Evolutionary conservation across 352 stramenopile genomes (phyloP).

Genomic region (Saprolegnia parasitica): DNA sequence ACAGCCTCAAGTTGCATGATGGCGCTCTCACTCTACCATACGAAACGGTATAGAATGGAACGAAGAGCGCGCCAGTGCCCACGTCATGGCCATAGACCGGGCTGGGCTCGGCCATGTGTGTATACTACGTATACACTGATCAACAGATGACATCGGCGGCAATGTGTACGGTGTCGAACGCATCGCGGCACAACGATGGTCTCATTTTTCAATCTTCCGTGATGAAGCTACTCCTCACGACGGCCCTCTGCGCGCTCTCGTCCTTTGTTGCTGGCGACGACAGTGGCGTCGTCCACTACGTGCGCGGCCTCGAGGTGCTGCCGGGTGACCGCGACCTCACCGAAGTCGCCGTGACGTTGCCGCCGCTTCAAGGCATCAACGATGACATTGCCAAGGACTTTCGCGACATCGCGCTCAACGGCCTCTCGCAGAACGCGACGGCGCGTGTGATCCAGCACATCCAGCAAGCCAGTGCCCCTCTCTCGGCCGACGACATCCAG

Average conservation of each 20-base stretch:
- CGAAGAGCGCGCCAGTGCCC: too few relatives aligned
- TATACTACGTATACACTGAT: too few relatives aligned
- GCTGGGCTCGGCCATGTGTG: too few relatives aligned
- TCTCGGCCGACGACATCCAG: not conserved
- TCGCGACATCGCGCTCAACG: not conserved
- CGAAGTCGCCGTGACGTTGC: not conserved
- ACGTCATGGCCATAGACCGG: too few relatives aligned
- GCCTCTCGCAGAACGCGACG: not conserved
- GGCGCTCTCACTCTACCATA: too few relatives aligned
- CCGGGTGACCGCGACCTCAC: not conserved
- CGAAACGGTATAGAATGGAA: too few relatives aligned
- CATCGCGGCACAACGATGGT: too few relatives aligned
- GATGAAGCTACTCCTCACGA: not conserved
- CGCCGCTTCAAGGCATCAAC: not conserved
- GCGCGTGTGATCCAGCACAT: not conserved
- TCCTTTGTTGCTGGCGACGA: not conserved
- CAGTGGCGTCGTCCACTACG: not conserved
- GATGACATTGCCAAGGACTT: conserved; percentile 4
- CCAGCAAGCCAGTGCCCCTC: not conserved
- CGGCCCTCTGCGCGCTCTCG: not conserved
- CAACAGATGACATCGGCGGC: too few relatives aligned
- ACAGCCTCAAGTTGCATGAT: too few relatives aligned
- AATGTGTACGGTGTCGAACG: too few relatives aligned
- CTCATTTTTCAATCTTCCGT: not conserved
- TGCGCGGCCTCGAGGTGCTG: not conserved